phyloP scores from a whole-genome alignment of 2,329 filamentous ascomycete species.

The Stagonosporopsis vannaccii region DNA sequence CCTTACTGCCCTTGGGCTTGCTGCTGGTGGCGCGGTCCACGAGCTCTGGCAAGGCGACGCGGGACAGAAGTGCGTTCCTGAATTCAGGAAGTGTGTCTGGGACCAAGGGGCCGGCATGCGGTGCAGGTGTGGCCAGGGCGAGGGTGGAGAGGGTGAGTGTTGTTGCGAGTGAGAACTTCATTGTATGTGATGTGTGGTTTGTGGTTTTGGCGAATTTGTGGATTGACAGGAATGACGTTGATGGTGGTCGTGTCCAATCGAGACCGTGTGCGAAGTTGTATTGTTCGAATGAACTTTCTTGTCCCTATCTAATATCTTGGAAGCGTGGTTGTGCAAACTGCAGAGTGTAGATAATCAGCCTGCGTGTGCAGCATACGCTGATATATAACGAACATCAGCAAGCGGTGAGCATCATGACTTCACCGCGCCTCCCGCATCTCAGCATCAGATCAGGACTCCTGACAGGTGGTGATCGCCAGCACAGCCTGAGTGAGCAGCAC shows the following conservation, averaged over 20 bases:
- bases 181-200: slow-evolving; percentile 9
- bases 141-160: slow-evolving; percentile 32
- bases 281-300: neutral
- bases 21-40: slow-evolving; percentile 24
- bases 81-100: slow-evolving; percentile 21
- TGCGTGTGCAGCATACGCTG: neutral
- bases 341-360: neutral
- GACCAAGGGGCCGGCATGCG: slow-evolving; percentile 18
- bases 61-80: slow-evolving; percentile 16
- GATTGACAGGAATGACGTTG: neutral
- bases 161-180: slow-evolving; percentile 33
- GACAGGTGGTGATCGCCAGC: slow-evolving; percentile 20
- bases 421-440: slow-evolving; percentile 3
- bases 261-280: neutral
- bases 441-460: slow-evolving; percentile 21
- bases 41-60: slow-evolving; percentile 25
- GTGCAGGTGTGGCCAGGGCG: slow-evolving; percentile 39
- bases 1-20: slow-evolving; percentile 19
- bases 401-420: slow-evolving; percentile 11
- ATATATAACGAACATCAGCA: neutral
- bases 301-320: neutral
- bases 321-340: neutral
- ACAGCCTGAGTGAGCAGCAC: slow-evolving; percentile 23
- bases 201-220: neutral
- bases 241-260: neutral